Percentiles rank a stretch among this genome's conserved stretches.
phyloP scores from a whole-genome alignment of 1,139 yeast genomes.

The Yamadazyma conglobata region DNA sequence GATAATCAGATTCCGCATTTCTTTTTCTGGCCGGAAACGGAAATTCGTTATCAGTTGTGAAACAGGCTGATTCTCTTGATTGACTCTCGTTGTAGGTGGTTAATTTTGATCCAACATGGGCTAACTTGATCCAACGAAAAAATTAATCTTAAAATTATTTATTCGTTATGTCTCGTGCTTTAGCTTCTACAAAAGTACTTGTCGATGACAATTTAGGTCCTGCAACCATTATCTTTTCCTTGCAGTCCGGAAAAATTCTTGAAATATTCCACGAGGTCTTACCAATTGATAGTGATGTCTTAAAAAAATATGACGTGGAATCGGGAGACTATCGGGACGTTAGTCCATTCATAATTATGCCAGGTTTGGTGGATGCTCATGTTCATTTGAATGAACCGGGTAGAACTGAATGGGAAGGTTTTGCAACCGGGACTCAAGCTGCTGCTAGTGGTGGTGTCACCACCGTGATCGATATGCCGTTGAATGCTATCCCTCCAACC shows the following conservation, averaged over 20 bases:
- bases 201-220: conserved; percentile 47
- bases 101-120: no score
- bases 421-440: conserved; percentile 86
- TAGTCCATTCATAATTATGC: conserved; percentile 67
- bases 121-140: no score
- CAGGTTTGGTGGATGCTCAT: conserved; percentile 91
- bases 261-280: conserved; percentile 37
- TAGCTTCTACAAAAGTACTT: conserved; percentile 65
- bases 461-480: conserved; percentile 93
- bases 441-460: conserved; percentile 97
- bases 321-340: conserved; percentile 48
- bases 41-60: no score
- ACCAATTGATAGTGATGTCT: conserved; percentile 32
- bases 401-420: conserved; percentile 94
- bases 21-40: no score
- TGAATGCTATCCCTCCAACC: conserved; percentile 94
- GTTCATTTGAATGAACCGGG: conserved; percentile 95
- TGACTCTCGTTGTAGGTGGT: no score
- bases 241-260: conserved; percentile 62
- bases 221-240: conserved; percentile 67
- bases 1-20: no score
- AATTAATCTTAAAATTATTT: no score
- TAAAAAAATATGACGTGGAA: conserved; percentile 39
- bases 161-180: conserved; percentile 68
- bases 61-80: no score